A percentile compares a stretch with the other conserved stretches of the same genome.
These are phyloP conservation scores for Colletotrichum acutatum DNA, from an alignment of 2,329 filamentous ascomycete genomes.

Conservation along the genomic window DNA sequence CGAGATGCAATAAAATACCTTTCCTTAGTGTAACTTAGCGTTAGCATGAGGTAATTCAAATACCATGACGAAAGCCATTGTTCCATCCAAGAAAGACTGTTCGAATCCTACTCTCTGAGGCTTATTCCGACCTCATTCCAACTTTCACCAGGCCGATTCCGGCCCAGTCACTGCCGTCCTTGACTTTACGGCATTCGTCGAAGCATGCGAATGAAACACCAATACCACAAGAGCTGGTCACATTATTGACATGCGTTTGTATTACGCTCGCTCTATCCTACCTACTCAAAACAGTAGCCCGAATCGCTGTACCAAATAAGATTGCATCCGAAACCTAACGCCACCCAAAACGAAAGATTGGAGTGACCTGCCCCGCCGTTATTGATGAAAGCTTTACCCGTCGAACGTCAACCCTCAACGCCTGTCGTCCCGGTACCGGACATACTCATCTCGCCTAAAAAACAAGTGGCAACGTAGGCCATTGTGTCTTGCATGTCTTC, in stretches of 20 bases:
- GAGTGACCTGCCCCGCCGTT: background rate
- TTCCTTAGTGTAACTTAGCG: constrained; percentile 7
- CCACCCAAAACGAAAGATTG: background rate
- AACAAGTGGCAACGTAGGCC: background rate
- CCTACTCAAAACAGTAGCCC: background rate
- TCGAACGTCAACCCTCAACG: background rate
- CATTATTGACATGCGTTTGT: background rate
- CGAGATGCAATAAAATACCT: constrained; percentile 25
- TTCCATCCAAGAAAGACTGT: too few species aligned
- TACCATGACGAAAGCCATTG: background rate
- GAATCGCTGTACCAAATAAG: constrained; percentile 2
- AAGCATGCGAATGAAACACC: background rate
- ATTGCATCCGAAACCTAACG: background rate
- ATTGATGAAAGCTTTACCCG: background rate
- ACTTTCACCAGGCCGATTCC: background rate
- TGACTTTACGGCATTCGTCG: too few species aligned
- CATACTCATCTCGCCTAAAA: background rate
- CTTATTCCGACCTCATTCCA: background rate
- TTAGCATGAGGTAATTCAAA: constrained; percentile 9
- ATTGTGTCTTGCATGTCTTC: background rate
- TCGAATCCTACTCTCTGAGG: too few species aligned
- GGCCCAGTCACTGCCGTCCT: background rate
- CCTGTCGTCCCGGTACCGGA: background rate
- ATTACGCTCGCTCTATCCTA: background rate
- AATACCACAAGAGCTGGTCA: background rate